Conservation (phyloP, 331 rosid species). For the Malus hybrid region DNA sequence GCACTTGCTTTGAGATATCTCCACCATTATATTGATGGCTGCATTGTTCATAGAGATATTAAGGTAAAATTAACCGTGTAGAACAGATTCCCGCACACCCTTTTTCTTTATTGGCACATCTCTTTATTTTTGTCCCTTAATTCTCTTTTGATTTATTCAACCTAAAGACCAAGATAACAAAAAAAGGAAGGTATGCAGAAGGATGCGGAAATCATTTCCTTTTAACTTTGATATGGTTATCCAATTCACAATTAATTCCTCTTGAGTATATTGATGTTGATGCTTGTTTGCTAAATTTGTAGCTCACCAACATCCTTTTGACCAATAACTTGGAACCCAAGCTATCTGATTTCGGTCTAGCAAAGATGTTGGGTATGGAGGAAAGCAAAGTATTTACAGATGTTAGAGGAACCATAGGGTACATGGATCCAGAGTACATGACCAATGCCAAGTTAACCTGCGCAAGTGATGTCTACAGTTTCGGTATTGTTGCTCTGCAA, state of each 20-base stretch:
- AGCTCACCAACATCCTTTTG: constrained; percentile 86
- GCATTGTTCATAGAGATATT: constrained; percentile 89
- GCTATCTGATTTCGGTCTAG: constrained; percentile 83
- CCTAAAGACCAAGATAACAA: not conserved
- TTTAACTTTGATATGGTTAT: not conserved
- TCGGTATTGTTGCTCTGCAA: constrained; percentile 75
- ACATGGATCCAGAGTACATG: constrained; percentile 98
- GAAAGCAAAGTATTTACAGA: constrained; percentile 81
- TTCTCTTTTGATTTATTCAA: not conserved
- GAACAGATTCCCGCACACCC: not conserved
- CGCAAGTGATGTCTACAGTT: constrained; percentile 81
- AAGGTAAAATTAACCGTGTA: constrained; percentile 38
- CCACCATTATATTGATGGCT: constrained; percentile 67
- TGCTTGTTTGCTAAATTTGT: not conserved
- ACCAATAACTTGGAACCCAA: constrained; percentile 59
- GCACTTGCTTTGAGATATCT: constrained; percentile 71
- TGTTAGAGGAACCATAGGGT: constrained; percentile 88
- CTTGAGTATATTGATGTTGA: not conserved
- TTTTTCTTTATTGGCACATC: not conserved
- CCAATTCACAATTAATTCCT: not conserved
- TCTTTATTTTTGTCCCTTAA: not conserved
- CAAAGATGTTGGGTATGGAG: constrained; percentile 66
- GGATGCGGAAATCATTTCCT: not conserved
- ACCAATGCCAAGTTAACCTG: constrained; percentile 75
- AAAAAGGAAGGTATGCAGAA: too few relatives aligned